These are phyloP conservation scores for Didymella pinodella DNA, from an alignment of 2,329 filamentous ascomycete species.

Conservation along the genomic window DNA sequence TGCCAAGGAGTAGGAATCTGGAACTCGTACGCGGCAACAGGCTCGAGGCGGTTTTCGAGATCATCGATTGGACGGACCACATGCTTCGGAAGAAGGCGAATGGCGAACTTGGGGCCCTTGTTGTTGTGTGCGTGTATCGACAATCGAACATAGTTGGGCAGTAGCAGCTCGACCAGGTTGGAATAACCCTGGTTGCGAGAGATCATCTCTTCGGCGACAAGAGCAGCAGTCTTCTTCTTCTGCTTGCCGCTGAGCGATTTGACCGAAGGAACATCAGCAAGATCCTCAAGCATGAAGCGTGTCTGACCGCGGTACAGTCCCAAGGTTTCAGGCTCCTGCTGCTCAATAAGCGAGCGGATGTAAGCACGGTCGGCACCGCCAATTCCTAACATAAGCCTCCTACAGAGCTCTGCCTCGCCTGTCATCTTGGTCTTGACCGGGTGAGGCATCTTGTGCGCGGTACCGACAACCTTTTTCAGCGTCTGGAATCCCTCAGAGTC, in stretches of 20 bases:
- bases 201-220: conserved; percentile 51
- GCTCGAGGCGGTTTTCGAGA: conserved; percentile 41
- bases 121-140: conserved; percentile 59
- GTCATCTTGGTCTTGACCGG: conserved; percentile 42
- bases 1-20: conserved; percentile 57
- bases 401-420: conserved; percentile 40
- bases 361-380: conserved; percentile 35
- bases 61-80: conserved; percentile 45
- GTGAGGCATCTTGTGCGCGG: conserved; percentile 37
- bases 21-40: conserved; percentile 39
- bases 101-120: conserved; percentile 55
- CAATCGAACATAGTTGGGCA: conserved; percentile 57
- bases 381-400: conserved; percentile 41
- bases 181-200: conserved; percentile 59
- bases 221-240: conserved; percentile 47
- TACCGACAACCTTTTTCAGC: conserved; percentile 31
- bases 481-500: conserved; percentile 35
- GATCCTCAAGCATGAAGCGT: conserved; percentile 51
- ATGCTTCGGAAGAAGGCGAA: conserved; percentile 49
- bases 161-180: conserved; percentile 57
- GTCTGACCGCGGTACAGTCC: conserved; percentile 49
- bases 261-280: conserved; percentile 37
- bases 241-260: conserved; percentile 41
- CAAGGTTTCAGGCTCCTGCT: conserved; percentile 40
- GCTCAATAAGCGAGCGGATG: conserved; percentile 41